A percentile compares a stretch with the other conserved stretches of the same genome.
Conservation (phyloP, 73 alveolate species). For the Diophrys sp. region DNA sequence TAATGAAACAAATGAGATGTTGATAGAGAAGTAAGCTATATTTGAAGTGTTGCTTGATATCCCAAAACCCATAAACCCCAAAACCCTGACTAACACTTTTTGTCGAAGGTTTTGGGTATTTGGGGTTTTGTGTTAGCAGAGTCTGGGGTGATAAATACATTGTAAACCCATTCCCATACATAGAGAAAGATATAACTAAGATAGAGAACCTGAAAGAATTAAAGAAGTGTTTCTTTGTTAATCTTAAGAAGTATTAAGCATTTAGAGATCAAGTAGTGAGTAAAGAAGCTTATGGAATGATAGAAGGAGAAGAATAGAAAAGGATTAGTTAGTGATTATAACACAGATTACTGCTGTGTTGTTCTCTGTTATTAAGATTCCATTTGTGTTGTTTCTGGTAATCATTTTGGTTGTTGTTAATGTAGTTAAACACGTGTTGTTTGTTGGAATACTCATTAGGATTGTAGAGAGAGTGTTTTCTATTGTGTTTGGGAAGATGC, state of each 20-base stretch:
- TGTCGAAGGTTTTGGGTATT: too few relatives aligned
- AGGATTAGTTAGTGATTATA: too few relatives aligned
- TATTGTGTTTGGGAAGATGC: not conserved
- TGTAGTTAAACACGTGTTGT: not conserved
- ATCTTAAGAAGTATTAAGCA: conserved; percentile 50
- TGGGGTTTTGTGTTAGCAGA: too few relatives aligned
- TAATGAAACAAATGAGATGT: conserved; percentile 86
- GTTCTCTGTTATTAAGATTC: not conserved
- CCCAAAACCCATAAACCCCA: too few relatives aligned
- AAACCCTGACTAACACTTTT: too few relatives aligned
- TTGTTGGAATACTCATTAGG: not conserved
- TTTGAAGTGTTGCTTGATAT: conserved; percentile 81
- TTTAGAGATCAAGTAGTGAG: conserved; percentile 48
- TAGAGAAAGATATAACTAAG: conserved; percentile 66
- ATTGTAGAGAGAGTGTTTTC: not conserved
- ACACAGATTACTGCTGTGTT: too few relatives aligned
- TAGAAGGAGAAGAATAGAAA: conserved; percentile 21
- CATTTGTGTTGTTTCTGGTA: not conserved
- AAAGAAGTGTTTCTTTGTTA: conserved; percentile 59
- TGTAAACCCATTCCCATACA: conserved; percentile 83
- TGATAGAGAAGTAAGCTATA: conserved; percentile 85
- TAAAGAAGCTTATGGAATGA: conserved; percentile 39
- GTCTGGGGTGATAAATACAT: conserved; percentile 87
- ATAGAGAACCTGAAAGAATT: conserved; percentile 45
- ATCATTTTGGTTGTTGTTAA: not conserved